Percentiles rank a stretch among this genome's conserved stretches.
Conservation (phyloP, 2,329 filamentous ascomycete species). For the Paecilomyces variotii region DNA sequence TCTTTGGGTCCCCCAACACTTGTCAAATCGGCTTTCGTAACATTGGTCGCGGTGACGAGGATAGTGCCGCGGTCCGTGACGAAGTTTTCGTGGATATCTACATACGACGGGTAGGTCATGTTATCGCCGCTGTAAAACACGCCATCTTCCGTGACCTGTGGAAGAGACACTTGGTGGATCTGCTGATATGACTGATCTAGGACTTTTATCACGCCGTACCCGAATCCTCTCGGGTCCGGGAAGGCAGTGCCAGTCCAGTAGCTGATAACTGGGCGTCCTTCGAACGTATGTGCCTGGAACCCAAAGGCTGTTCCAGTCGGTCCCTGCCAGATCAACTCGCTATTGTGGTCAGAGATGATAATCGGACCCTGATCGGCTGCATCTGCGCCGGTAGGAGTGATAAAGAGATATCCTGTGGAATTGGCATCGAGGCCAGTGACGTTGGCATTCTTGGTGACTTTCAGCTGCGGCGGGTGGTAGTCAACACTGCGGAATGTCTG, state of each 20-base stretch:
- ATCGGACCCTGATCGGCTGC: conserved; percentile 3
- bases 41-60: conserved; percentile 5
- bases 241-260: conserved; percentile 6
- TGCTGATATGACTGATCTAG: conserved; percentile 8
- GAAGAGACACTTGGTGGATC: conserved; percentile 3
- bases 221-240: background rate
- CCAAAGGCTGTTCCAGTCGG: conserved; percentile 1
- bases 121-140: background rate
- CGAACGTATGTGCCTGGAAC: conserved; percentile 24
- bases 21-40: conserved; percentile 2
- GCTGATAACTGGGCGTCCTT: conserved; percentile 19
- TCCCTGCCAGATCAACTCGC: conserved; percentile 9
- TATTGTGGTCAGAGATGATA: conserved; percentile 6
- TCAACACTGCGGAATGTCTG: background rate
- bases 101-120: background rate
- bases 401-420: background rate
- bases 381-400: background rate
- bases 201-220: background rate
- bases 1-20: conserved; percentile 5
- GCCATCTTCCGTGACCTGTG: background rate
- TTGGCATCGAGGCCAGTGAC: background rate
- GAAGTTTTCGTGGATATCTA: conserved; percentile 6
- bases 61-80: conserved; percentile 5
- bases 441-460: background rate
- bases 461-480: background rate